phyloP scores from a whole-genome alignment of 352 stramenopile genomes.

The Pythium vanterpoolii region DNA sequence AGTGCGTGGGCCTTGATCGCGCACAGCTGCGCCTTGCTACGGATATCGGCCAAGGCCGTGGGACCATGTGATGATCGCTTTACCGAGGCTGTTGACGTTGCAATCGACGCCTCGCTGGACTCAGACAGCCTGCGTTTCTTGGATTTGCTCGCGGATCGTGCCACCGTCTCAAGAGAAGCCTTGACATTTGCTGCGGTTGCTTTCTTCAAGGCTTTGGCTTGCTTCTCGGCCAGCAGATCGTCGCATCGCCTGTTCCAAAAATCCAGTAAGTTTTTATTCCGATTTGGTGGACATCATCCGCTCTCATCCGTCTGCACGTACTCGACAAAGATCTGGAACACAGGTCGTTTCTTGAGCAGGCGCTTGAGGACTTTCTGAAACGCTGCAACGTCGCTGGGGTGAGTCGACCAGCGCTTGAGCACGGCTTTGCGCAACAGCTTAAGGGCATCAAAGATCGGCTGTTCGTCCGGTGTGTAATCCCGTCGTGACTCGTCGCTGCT shows the following conservation, averaged over 20 bases:
- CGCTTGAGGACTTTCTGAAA: slow-evolving; percentile 15
- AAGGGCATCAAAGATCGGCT: slow-evolving; percentile 8
- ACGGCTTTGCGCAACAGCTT: slow-evolving; percentile 20
- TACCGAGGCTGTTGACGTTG: neutral
- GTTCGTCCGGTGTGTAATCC: slow-evolving; percentile 1
- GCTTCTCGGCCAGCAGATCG: neutral
- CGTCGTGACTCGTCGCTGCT: neutral
- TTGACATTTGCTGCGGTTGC: neutral
- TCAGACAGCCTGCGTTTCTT: slow-evolving; percentile 21
- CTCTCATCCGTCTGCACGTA: neutral
- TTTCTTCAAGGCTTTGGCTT: neutral
- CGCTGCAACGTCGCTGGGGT: neutral
- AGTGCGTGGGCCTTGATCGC: slow-evolving; percentile 9
- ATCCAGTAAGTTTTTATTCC: neutral
- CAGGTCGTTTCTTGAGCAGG: slow-evolving; percentile 17
- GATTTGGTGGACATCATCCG: too few species aligned
- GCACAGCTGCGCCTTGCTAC: slow-evolving; percentile 12
- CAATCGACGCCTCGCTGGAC: neutral
- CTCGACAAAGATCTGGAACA: slow-evolving; percentile 9
- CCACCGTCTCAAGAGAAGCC: too few species aligned
- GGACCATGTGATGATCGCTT: neutral
- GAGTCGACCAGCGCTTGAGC: slow-evolving; percentile 7
- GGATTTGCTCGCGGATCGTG: slow-evolving; percentile 10
- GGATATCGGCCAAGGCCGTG: neutral
- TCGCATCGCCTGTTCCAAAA: neutral